Conservation (phyloP, 2,329 filamentous ascomycete genomes). For the Ophiostoma tasmaniense region DNA sequence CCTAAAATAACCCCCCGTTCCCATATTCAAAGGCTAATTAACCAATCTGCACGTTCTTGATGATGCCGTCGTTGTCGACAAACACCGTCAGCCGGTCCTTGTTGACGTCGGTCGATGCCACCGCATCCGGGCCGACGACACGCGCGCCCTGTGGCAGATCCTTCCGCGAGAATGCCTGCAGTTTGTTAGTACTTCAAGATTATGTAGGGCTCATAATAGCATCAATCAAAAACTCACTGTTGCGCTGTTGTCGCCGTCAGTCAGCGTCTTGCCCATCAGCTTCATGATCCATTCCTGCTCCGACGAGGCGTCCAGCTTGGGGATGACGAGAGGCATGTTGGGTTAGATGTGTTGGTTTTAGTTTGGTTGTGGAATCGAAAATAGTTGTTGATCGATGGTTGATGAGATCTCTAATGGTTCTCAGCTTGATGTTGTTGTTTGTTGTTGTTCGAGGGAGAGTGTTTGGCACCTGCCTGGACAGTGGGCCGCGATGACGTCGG, state of each 20-base stretch:
- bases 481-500: conserved; percentile 5
- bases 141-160: conserved; percentile 50
- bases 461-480: background rate
- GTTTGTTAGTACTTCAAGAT: background rate
- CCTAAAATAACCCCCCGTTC: background rate
- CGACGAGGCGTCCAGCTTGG: conserved; percentile 37
- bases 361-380: too few species aligned
- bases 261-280: conserved; percentile 55
- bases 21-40: conserved; percentile 25
- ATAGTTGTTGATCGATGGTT: background rate
- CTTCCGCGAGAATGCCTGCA: conserved; percentile 51
- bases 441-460: background rate
- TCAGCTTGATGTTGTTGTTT: background rate
- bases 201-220: too few species aligned
- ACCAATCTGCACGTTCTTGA: conserved; percentile 50
- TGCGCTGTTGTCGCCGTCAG: conserved; percentile 42
- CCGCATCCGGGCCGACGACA: conserved; percentile 47
- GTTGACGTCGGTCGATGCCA: conserved; percentile 50
- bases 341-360: background rate
- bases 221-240: conserved; percentile 33
- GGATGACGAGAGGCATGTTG: conserved; percentile 58
- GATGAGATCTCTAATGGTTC: background rate
- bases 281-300: conserved; percentile 53
- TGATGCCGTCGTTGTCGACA: conserved; percentile 51
- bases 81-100: conserved; percentile 51